Evolutionary conservation across 2,329 filamentous ascomycete species (phyloP).

Genomic region (Venturia nashicola): DNA sequence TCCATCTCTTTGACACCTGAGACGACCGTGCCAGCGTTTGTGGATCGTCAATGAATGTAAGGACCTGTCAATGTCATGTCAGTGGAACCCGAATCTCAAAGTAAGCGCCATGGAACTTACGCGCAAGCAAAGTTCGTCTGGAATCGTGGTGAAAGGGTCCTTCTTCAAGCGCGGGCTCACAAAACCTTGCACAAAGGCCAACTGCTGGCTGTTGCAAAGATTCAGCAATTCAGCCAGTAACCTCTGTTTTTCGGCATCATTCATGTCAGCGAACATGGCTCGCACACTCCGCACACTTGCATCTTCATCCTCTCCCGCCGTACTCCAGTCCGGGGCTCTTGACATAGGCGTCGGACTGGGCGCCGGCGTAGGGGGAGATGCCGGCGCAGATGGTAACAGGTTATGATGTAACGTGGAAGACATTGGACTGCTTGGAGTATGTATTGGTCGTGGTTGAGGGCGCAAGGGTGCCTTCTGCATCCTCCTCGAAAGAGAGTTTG

Average conservation of each 20-base stretch:
- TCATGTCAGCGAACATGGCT: constrained; percentile 67
- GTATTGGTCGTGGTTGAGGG: constrained; percentile 32
- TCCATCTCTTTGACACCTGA: constrained; percentile 91
- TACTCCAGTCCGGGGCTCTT: constrained; percentile 60
- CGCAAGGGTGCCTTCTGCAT: constrained; percentile 23
- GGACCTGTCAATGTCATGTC: constrained; percentile 45
- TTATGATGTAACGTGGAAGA: constrained; percentile 42
- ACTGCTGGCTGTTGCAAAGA: constrained; percentile 84
- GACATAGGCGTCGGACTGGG: constrained; percentile 53
- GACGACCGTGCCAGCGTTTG: constrained; percentile 86
- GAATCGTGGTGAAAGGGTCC: constrained; percentile 84
- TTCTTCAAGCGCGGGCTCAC: constrained; percentile 91
- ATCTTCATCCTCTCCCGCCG: constrained; percentile 69
- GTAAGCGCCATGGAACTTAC: constrained; percentile 38
- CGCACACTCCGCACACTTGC: constrained; percentile 69
- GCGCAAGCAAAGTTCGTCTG: constrained; percentile 82
- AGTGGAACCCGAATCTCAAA: constrained; percentile 1
- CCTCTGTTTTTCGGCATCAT: constrained; percentile 62
- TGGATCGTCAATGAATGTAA: constrained; percentile 95
- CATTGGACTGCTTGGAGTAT: constrained; percentile 38
- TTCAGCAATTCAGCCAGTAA: constrained; percentile 82
- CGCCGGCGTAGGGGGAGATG: constrained; percentile 55
- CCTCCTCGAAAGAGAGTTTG: constrained; percentile 23
- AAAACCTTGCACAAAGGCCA: constrained; percentile 94
- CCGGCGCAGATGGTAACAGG: constrained; percentile 51